A percentile compares a stretch with the other conserved stretches of the same genome.
Evolutionary conservation across 2,329 filamentous ascomycete genomes (phyloP).

Genomic region (Colletotrichum sp.): DNA sequence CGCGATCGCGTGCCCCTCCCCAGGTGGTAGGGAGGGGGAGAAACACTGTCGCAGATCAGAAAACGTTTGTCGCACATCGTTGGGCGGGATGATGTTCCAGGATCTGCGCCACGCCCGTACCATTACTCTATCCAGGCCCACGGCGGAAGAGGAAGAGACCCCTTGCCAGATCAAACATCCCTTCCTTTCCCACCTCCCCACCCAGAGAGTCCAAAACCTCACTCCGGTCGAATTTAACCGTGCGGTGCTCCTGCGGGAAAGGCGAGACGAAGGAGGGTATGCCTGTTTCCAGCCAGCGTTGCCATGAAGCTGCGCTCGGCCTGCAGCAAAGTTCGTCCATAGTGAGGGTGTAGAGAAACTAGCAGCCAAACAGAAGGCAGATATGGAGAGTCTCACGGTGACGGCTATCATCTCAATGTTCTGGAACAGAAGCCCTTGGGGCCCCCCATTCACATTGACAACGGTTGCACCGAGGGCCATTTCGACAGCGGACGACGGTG

Average conservation of each 20-base stretch:
- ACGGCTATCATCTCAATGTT: constrained; percentile 18
- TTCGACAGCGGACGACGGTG: constrained; percentile 1
- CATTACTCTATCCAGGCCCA: neutral
- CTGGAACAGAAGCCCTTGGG: constrained; percentile 1
- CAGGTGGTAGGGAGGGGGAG: neutral
- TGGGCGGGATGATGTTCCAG: constrained; percentile 9
- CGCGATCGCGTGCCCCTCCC: neutral
- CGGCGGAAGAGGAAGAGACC: neutral
- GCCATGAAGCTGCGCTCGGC: constrained; percentile 9
- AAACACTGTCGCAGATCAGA: constrained; percentile 17
- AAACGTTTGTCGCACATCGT: constrained; percentile 15
- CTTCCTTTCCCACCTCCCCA: neutral
- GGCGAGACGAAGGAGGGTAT: neutral
- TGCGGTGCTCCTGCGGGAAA: neutral
- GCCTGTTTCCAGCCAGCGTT: neutral
- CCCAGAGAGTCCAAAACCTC: neutral
- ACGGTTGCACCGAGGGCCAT: neutral
- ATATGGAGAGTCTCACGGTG: neutral
- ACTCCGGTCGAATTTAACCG: neutral
- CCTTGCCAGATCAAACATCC: neutral
- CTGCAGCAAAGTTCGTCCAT: neutral
- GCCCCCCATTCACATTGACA: neutral
- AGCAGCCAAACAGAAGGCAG: neutral
- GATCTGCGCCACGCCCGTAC: constrained; percentile 14
- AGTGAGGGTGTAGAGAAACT: neutral